A percentile compares a stretch with the other conserved stretches of the same genome.
Evolutionary conservation across 2,329 filamentous ascomycete genomes (phyloP).

Genomic region (Cytospora leucostoma): DNA sequence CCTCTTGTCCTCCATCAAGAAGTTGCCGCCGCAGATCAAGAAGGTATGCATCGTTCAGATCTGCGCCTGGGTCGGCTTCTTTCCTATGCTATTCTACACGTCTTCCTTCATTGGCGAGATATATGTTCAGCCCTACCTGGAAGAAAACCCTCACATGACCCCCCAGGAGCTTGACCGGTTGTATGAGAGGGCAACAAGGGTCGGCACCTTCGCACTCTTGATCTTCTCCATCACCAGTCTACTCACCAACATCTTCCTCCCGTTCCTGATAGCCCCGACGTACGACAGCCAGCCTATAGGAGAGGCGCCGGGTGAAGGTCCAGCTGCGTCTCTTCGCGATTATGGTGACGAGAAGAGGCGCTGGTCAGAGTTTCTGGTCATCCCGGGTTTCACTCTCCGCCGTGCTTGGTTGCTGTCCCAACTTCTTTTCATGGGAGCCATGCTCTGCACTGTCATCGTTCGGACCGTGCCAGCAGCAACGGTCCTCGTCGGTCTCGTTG

Average conservation of each 20-base stretch:
- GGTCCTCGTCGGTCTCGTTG: conserved; percentile 75
- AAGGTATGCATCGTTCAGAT: conserved; percentile 82
- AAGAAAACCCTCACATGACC: conserved; percentile 75
- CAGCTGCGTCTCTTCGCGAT: conserved; percentile 34
- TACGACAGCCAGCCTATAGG: conserved; percentile 56
- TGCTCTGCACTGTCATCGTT: conserved; percentile 82
- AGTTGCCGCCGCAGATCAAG: conserved; percentile 78
- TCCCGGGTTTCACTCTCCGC: conserved; percentile 83
- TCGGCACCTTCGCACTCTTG: conserved; percentile 86
- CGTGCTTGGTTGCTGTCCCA: conserved; percentile 85
- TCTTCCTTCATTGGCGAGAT: conserved; percentile 93
- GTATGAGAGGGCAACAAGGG: conserved; percentile 82
- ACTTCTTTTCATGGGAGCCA: conserved; percentile 77
- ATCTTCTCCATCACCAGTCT: conserved; percentile 87
- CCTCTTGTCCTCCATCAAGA: conserved; percentile 74
- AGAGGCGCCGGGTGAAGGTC: conserved; percentile 38
- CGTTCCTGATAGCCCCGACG: conserved; percentile 81
- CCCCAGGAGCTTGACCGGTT: conserved; percentile 73
- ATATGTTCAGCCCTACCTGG: conserved; percentile 81
- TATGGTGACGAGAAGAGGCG: conserved; percentile 41
- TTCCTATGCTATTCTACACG: conserved; percentile 92
- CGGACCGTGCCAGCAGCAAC: conserved; percentile 71
- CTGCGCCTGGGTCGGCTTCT: conserved; percentile 93
- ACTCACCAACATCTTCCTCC: conserved; percentile 76
- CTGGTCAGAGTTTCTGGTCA: conserved; percentile 64